Evolutionary conservation across 169 alveolate genomes (phyloP).

Genomic region (Plasmodium gallinaceum): DNA sequence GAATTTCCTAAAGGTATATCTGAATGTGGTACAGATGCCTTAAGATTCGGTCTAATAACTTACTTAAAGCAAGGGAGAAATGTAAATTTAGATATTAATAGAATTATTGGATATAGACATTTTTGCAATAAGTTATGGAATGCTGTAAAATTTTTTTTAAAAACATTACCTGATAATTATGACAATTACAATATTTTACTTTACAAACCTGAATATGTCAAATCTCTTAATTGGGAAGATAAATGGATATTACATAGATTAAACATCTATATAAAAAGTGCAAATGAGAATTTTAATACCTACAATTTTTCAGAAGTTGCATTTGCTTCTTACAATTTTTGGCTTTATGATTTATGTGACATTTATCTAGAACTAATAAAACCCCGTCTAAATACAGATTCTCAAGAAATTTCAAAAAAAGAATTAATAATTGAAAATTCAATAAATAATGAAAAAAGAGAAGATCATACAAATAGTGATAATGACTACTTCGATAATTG

Average conservation of each 20-base stretch:
- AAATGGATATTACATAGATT: conserved; percentile 95
- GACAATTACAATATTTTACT: conserved; percentile 81
- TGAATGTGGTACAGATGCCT: conserved; percentile 99
- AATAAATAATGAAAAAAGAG: conserved; percentile 17
- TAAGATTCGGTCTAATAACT: conserved; percentile 96
- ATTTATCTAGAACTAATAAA: conserved; percentile 96
- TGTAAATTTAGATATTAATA: conserved; percentile 96
- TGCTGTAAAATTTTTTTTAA: conserved; percentile 94
- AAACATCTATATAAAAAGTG: conserved; percentile 83
- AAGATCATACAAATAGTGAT: neutral
- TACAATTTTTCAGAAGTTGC: conserved; percentile 96
- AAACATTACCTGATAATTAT: conserved; percentile 81
- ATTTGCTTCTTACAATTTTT: conserved; percentile 93
- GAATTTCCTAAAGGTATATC: conserved; percentile 99
- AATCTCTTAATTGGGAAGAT: conserved; percentile 92
- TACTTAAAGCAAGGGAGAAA: conserved; percentile 95
- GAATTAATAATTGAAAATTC: neutral
- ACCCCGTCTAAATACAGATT: conserved; percentile 83
- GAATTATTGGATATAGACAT: conserved; percentile 97
- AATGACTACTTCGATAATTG: conserved; percentile 30
- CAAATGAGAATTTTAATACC: conserved; percentile 89
- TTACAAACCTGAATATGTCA: conserved; percentile 71
- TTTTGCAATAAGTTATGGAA: conserved; percentile 99
- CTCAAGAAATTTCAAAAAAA: neutral
- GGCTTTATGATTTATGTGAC: conserved; percentile 98